Evolutionary conservation across 495 filamentous ascomycete species (phyloP), one percentile per base, ranked within the genome.

Genomic region (Podospora bellae-mahoneyi): DNA sequence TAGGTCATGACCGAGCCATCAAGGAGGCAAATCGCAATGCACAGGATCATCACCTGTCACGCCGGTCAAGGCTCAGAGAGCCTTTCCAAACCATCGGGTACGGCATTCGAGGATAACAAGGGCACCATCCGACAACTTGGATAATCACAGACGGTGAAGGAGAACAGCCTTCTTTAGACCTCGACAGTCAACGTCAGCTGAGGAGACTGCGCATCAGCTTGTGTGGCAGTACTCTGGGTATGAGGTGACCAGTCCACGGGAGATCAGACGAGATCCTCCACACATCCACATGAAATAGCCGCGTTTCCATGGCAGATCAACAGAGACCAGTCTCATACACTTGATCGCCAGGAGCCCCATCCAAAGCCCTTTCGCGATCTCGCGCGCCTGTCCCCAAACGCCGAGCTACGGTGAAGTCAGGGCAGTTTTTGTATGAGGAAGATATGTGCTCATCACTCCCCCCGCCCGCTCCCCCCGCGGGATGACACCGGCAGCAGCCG

Each of bases 121-220:
- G 55, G 23, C 55, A 58, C 3, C 55, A 20, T 58, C 55, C 55
- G 55, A 58, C 55, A 58, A 26, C 23, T 48, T 9, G n/a, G 55
- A 58, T 58, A 19, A 58, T 58, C 55, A 58, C 16, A 58, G 23
- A 26, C 10, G 55, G 55, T 58, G 19, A 58, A 58, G 55, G 55
- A 9, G 55, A 13, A 19, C 20, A 4, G n/a, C 5, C 5, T 7
- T n/a, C 23, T n/a, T 10, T 19, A 58, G 5, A 20, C 23, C 15
- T 58, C 23, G 55, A 26, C 55, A 10, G 23, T 23, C 55, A 26
- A 23, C 23, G 55, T 26, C 55, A 58, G 1, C 55, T 58, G 55
- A 58, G 1, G 18, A 58, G 55, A 58, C 55, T 26, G 4, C n/a
- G 23, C 23, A 58, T 20, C 55, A n/a, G 18, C n/a, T 15, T 58